Evolutionary conservation across 805 yeast genomes (phyloP).

Genomic region (Yarrowia alimentaria): DNA sequence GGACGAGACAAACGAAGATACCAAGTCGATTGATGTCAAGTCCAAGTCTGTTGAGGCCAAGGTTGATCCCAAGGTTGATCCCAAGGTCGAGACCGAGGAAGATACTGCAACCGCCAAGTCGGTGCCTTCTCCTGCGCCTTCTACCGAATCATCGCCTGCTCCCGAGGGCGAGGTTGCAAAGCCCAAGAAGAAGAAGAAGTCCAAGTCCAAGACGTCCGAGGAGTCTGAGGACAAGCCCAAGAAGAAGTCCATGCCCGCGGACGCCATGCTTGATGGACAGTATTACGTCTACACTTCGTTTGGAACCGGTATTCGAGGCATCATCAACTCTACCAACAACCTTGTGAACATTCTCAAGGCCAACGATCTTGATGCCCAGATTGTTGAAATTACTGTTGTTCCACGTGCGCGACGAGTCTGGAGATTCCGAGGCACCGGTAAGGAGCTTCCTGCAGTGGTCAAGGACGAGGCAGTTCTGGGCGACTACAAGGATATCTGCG

Average conservation of each 20-base stretch:
- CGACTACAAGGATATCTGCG: constrained; percentile 23
- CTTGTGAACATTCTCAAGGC: constrained; percentile 72
- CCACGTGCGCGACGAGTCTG: constrained; percentile 81
- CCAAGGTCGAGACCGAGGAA: constrained; percentile 26
- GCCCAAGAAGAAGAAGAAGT: constrained; percentile 21
- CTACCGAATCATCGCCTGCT: constrained; percentile 27
- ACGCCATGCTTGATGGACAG: constrained; percentile 26
- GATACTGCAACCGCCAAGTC: constrained; percentile 28
- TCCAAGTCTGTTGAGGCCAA: constrained; percentile 23
- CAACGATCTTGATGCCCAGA: constrained; percentile 62
- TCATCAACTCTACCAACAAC: constrained; percentile 73
- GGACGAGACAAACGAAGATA: constrained; percentile 28
- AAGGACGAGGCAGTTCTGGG: constrained; percentile 83
- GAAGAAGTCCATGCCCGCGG: constrained; percentile 21
- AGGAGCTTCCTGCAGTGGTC: constrained; percentile 78
- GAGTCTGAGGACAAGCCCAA: constrained; percentile 22
- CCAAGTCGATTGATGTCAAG: constrained; percentile 31
- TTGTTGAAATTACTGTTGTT: constrained; percentile 83
- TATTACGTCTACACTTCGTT: constrained; percentile 72
- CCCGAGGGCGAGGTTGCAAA: constrained; percentile 15
- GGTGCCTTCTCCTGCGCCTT: constrained; percentile 23
- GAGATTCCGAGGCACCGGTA: constrained; percentile 67
- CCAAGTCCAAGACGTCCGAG: background rate
- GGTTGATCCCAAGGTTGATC: constrained; percentile 26
- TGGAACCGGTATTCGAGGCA: constrained; percentile 77